phyloP scores from a whole-genome alignment of 768 basidiomycete genomes.

The Leccinum truebloodii region DNA sequence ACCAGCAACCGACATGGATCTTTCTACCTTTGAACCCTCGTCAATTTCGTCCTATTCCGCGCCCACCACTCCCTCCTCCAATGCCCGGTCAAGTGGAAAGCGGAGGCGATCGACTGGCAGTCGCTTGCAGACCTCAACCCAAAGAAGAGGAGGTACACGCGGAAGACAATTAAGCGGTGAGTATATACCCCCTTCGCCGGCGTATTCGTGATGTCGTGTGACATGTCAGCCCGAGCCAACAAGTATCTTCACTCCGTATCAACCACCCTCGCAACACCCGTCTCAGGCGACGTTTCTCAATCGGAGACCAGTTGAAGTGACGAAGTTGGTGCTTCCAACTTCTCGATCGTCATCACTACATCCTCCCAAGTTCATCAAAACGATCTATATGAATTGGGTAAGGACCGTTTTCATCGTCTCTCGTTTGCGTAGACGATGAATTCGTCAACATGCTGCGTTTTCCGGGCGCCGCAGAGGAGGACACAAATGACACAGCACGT shows the following conservation, averaged over 20 bases:
- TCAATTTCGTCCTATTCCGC: constrained; percentile 28
- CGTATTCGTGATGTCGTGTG: neutral
- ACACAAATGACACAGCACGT: neutral
- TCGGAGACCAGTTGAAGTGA: neutral
- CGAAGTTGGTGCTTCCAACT: neutral
- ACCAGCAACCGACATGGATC: constrained; percentile 28
- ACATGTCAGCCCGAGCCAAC: constrained; percentile 10
- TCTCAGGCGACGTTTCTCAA: constrained; percentile 5
- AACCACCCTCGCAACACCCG: constrained; percentile 22
- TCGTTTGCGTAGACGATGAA: constrained; percentile 26
- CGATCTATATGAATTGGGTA: constrained; percentile 33
- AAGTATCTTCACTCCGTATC: constrained; percentile 25
- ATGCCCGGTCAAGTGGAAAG: neutral
- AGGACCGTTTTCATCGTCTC: neutral
- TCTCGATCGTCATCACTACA: neutral
- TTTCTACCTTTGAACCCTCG: constrained; percentile 17
- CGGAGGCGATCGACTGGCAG: neutral
- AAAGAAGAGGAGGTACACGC: neutral
- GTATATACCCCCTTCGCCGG: neutral
- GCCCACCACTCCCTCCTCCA: constrained; percentile 4
- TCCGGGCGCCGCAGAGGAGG: constrained; percentile 1
- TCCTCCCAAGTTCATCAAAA: constrained; percentile 24
- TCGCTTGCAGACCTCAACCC: neutral
- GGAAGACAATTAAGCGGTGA: constrained; percentile 5
- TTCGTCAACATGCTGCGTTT: constrained; percentile 15